Percentiles rank a stretch among this genome's conserved stretches.
Conservation (phyloP, 2,329 filamentous ascomycete genomes). For the Aspergillus brasiliensis region DNA sequence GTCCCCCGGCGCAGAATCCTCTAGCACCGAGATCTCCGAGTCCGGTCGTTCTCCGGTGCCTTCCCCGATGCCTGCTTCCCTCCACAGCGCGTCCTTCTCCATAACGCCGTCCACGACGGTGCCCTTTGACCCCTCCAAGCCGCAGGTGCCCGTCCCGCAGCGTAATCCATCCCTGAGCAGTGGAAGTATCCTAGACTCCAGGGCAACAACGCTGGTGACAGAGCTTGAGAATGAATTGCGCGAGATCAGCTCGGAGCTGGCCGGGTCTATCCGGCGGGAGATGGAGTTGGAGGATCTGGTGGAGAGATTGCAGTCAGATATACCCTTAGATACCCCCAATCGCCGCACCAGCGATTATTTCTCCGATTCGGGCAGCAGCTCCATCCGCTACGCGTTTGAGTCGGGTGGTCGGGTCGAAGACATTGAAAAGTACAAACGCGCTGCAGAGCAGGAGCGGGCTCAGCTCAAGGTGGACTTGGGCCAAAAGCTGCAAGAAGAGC, state of each 20-base stretch:
- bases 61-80: constrained; percentile 52
- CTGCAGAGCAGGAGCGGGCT: constrained; percentile 88
- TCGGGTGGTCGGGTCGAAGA: constrained; percentile 63
- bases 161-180: constrained; percentile 47
- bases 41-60: constrained; percentile 60
- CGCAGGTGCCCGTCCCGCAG: constrained; percentile 50
- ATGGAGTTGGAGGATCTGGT: constrained; percentile 96
- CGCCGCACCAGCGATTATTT: constrained; percentile 95
- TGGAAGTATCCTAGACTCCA: constrained; percentile 45
- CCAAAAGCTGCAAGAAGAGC: constrained; percentile 83
- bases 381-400: constrained; percentile 72
- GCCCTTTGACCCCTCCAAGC: constrained; percentile 54
- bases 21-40: constrained; percentile 65
- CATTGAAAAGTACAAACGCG: constrained; percentile 78
- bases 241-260: constrained; percentile 89
- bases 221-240: constrained; percentile 94
- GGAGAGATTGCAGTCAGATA: constrained; percentile 81
- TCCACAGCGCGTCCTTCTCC: constrained; percentile 35
- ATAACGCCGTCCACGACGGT: constrained; percentile 44
- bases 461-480: constrained; percentile 82
- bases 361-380: constrained; percentile 91
- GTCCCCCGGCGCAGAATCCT: constrained; percentile 59
- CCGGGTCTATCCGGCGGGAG: constrained; percentile 87
- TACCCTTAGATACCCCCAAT: constrained; percentile 53
- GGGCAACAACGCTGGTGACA: constrained; percentile 65